A percentile compares a stretch with the other conserved stretches of the same genome.
Conservation (phyloP, 2,329 filamentous ascomycete species). For the Dendrostoma leiphaemia region DNA sequence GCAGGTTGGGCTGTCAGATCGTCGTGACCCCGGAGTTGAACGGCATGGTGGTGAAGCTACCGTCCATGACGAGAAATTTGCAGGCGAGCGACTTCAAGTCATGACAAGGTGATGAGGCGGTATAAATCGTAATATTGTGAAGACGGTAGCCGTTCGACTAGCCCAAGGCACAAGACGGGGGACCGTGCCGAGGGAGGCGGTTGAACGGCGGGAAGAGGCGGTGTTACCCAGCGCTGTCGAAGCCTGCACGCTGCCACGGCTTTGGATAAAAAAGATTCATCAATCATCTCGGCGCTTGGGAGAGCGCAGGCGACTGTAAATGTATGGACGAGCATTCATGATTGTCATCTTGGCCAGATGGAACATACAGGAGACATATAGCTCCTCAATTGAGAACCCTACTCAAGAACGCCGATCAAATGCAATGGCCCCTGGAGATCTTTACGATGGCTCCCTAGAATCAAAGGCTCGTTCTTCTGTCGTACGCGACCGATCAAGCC, state of each 20-base stretch:
- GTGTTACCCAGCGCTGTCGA: too few species aligned
- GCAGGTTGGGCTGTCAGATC: constrained; percentile 83
- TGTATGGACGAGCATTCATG: constrained; percentile 8
- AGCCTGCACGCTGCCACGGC: neutral
- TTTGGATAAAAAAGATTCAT: neutral
- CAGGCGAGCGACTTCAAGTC: constrained; percentile 86
- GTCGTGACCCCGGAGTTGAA: constrained; percentile 88
- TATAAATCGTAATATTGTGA: neutral
- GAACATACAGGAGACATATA: neutral
- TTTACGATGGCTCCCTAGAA: neutral
- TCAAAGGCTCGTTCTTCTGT: too few species aligned
- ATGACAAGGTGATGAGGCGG: neutral
- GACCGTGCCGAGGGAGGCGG: neutral
- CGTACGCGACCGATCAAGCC: constrained; percentile 35
- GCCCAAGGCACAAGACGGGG: too few species aligned
- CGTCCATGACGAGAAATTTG: constrained; percentile 91
- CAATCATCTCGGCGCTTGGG: neutral
- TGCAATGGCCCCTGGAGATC: neutral
- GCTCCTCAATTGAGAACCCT: constrained; percentile 13
- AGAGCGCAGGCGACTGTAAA: constrained; percentile 3
- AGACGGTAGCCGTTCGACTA: too few species aligned
- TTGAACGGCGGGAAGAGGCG: too few species aligned
- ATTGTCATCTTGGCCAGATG: neutral
- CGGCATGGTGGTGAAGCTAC: constrained; percentile 79
- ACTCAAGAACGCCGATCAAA: constrained; percentile 10